phyloP scores from a whole-genome alignment of 208 protist species.

The Acanthamoeba culbertsoni region DNA sequence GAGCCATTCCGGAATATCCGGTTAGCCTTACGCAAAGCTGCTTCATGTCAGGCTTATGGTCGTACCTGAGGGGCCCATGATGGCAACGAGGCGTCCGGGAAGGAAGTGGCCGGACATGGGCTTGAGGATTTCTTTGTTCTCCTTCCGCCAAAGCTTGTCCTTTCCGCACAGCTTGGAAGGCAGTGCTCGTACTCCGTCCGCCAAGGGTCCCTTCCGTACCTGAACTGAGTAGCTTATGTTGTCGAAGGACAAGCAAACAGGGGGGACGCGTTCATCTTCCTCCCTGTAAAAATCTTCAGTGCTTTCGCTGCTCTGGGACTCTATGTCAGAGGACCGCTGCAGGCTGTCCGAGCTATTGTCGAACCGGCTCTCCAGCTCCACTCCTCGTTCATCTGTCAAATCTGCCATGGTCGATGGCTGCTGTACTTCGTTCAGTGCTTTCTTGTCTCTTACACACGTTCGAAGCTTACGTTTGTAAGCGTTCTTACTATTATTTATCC shows the following conservation, averaged over 20 bases:
- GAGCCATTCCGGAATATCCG: background rate
- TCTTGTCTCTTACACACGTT: no score
- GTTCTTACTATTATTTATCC: no score
- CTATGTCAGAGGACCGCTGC: no score
- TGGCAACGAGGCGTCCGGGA: background rate
- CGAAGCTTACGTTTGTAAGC: no score
- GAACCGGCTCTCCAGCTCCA: no score
- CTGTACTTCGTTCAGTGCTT: no score
- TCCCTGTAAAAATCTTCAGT: background rate
- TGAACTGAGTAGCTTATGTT: background rate
- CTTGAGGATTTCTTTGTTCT: background rate
- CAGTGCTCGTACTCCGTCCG: background rate
- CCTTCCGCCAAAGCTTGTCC: background rate
- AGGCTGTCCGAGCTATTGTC: background rate
- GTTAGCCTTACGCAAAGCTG: background rate
- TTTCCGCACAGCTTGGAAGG: background rate
- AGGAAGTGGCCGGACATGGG: conserved; percentile 8
- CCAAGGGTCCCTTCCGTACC: background rate
- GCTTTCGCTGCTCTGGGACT: no score
- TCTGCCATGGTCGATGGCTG: no score
- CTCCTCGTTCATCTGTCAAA: no score
- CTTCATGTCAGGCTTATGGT: background rate
- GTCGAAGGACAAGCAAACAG: background rate
- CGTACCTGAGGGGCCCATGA: conserved; percentile 24
- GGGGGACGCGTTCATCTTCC: background rate